A percentile compares a stretch with the other conserved stretches of the same genome.
Conservation (phyloP, 2,329 filamentous ascomycete genomes). For the Alternaria sp. region DNA sequence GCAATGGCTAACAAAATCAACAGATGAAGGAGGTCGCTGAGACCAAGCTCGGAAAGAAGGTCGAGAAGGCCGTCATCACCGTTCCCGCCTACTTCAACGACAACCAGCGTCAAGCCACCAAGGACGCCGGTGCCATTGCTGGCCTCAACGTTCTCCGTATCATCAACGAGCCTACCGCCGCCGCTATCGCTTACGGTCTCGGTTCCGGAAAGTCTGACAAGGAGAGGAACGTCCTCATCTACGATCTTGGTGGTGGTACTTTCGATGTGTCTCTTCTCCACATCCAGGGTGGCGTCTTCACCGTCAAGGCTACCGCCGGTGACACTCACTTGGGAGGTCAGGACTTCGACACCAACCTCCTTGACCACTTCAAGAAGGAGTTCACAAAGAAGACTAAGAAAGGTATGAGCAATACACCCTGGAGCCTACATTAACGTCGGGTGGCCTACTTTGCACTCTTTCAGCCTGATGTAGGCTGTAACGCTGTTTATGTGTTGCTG, state of each 20-base stretch:
- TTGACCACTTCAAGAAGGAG: slow-evolving; percentile 97
- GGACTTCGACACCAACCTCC: slow-evolving; percentile 94
- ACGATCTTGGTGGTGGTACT: slow-evolving; percentile 99
- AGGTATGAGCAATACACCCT: neutral
- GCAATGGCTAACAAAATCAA: slow-evolving; percentile 28
- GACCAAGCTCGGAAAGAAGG: slow-evolving; percentile 97
- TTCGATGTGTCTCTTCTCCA: slow-evolving; percentile 99
- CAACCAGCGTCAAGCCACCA: slow-evolving; percentile 99
- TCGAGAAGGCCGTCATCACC: slow-evolving; percentile 98
- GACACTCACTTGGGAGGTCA: slow-evolving; percentile 97
- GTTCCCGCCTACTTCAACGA: slow-evolving; percentile 99
- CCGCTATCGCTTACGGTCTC: slow-evolving; percentile 97
- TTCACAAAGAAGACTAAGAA: slow-evolving; percentile 75
- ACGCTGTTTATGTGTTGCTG: no score
- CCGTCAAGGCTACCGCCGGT: slow-evolving; percentile 97
- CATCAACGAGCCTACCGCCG: slow-evolving; percentile 99
- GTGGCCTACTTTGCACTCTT: neutral
- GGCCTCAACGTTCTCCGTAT: slow-evolving; percentile 99
- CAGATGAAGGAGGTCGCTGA: slow-evolving; percentile 99
- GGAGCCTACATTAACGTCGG: no score
- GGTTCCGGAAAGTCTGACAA: slow-evolving; percentile 93
- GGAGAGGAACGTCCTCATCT: slow-evolving; percentile 99
- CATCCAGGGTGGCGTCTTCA: slow-evolving; percentile 99
- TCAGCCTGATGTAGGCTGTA: no score
- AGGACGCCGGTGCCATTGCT: slow-evolving; percentile 97